Evolutionary conservation across 257 asterid genomes (phyloP).

Genomic region (Nicotiana knightiana): DNA sequence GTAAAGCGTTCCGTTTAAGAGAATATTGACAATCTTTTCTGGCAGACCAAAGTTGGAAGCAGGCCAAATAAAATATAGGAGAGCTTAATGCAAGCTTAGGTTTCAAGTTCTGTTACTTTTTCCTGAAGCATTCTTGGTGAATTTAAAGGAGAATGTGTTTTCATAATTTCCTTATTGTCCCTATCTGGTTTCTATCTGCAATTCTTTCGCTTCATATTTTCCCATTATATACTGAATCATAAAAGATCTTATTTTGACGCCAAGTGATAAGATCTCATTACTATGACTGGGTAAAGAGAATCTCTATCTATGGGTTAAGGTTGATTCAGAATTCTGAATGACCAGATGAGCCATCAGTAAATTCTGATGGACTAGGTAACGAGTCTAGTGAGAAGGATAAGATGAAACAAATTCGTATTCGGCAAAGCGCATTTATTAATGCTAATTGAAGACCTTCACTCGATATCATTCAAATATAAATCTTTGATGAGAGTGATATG

Average conservation of each 20-base stretch:
- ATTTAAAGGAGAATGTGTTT: no score
- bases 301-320: neutral
- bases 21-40: neutral
- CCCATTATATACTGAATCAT: neutral
- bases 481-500: neutral
- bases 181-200: neutral
- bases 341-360: neutral
- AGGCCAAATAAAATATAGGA: neutral
- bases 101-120: neutral
- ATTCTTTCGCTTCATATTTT: no score
- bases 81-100: neutral
- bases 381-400: neutral
- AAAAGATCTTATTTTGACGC: neutral
- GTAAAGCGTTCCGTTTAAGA: neutral
- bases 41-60: neutral
- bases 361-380: neutral
- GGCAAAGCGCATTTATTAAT: no score
- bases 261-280: neutral
- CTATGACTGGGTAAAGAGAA: neutral
- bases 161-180: neutral
- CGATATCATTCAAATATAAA: neutral
- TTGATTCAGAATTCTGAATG: neutral
- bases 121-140: neutral
- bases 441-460: neutral
- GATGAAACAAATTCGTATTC: neutral